phyloP scores from a whole-genome alignment of 192 early-diverging fungal species.

The Coemansia sp. region DNA sequence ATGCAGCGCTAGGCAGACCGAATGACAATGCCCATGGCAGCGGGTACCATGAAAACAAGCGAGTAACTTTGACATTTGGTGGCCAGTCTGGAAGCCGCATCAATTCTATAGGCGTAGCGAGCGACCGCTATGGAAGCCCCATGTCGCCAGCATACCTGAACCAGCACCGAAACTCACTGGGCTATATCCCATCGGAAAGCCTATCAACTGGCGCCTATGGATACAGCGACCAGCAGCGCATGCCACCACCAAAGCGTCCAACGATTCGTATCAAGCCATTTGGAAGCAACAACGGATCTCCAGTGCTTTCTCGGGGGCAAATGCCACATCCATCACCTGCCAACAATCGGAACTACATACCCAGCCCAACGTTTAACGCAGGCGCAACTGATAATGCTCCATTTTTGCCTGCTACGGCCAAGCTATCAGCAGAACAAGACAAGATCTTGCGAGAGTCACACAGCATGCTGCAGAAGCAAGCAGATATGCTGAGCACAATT shows the following conservation, averaged over 20 bases:
- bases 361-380: background rate
- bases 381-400: background rate
- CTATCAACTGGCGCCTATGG: background rate
- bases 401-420: conserved; percentile 3
- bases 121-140: background rate
- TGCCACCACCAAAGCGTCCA: conserved; percentile 16
- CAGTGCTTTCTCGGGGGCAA: background rate
- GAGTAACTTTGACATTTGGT: conserved; percentile 6
- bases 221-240: conserved; percentile 1
- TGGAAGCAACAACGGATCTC: background rate
- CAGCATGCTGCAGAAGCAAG: conserved; percentile 35
- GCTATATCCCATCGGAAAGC: background rate
- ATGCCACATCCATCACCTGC: background rate
- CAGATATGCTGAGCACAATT: conserved; percentile 17
- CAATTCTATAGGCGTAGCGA: background rate
- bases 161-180: conserved; percentile 8
- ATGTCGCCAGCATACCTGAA: conserved; percentile 12
- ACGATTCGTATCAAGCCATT: conserved; percentile 37
- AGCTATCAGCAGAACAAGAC: conserved; percentile 29
- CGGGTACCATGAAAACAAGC: background rate
- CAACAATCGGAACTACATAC: background rate
- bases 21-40: background rate
- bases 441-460: conserved; percentile 36
- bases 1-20: background rate
- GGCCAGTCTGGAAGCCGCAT: background rate